Percentiles rank a stretch among this genome's conserved stretches.
Conservation (phyloP, 441 rosid species). For the Capsella rubella region DNA sequence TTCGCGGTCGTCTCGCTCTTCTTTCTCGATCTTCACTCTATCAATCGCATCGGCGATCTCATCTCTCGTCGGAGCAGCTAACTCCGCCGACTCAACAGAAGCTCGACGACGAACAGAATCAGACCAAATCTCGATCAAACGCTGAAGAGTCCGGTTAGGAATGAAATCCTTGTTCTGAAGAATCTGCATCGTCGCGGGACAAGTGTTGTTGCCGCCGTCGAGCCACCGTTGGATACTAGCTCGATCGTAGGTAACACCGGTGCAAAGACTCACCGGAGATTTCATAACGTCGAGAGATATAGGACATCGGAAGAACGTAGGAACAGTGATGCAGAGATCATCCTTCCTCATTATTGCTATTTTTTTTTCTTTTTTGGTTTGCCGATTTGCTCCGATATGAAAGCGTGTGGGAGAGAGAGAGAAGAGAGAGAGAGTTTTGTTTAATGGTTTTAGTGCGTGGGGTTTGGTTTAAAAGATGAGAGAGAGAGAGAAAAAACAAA, state of each 20-base stretch:
- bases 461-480: constrained; percentile 44
- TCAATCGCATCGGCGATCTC: constrained; percentile 50
- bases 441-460: constrained; percentile 39
- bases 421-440: constrained; percentile 24
- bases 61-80: constrained; percentile 48
- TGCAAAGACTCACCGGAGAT: constrained; percentile 90
- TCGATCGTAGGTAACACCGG: constrained; percentile 94
- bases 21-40: constrained; percentile 43
- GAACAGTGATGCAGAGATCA: constrained; percentile 75
- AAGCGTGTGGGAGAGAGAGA: constrained; percentile 43
- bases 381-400: constrained; percentile 39
- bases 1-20: constrained; percentile 35
- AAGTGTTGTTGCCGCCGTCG: constrained; percentile 80
- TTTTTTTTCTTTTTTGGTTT: neutral
- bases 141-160: constrained; percentile 80
- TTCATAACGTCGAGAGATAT: constrained; percentile 90
- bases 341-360: constrained; percentile 68
- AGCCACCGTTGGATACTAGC: constrained; percentile 90
- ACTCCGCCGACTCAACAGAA: constrained; percentile 30
- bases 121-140: constrained; percentile 82
- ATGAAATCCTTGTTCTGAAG: constrained; percentile 72
- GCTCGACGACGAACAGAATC: constrained; percentile 53
- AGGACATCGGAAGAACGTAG: constrained; percentile 86
- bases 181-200: constrained; percentile 96
- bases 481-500: constrained; percentile 40